Evolutionary conservation across 805 yeast genomes (phyloP), one percentile per base, ranked within the genome.

Genomic region (Candida hungchunana): DNA sequence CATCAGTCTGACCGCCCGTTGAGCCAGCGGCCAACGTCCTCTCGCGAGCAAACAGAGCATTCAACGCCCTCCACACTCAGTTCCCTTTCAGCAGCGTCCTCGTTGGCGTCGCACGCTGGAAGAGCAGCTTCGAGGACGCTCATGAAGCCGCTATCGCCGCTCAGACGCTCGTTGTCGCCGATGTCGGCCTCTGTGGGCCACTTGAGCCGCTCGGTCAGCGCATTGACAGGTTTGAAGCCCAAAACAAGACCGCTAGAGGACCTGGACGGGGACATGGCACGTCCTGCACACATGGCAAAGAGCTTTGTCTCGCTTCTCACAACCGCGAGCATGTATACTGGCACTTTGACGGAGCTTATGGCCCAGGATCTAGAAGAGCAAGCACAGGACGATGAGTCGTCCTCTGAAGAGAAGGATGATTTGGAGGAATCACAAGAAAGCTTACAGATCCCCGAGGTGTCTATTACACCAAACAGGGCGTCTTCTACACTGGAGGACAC

Each of bases 301-400:
- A 71, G 77, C 28, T 67, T 77, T 45, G 77, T 73, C 3, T 71
- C 75, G 0, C 50, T 75, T 34, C 59, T 77, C 37, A 74, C 82
- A 0, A 69, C 81, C 0, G 78, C 82, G 0, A 71, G 77, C 43
- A 66, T 73, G 39, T 73, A 69, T 48, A 46, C 39, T 13, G 56
- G 56, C 9, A 46, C 43, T 29, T 32, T 52, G 67, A 75, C 31
- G 52, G 63, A 31, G 44, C 55, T 55, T 47, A 55, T 31, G 18
- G 47, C 37, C 9, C 47, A 55, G 12, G 40, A 37, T 19, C 27
- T 24, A 6, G 26, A 20, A 1, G 28, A 13, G 13, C n/a, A n/a
- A n/a, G n/a, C n/a, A n/a, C n/a, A n/a, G n/a, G n/a, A n/a, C n/a
- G n/a, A n/a, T n/a, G n/a, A n/a, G 23, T 20, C 27, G 14, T 7